Percentiles rank a stretch among this genome's conserved stretches.
These are phyloP conservation scores for Lentinula sp. DNA, from an alignment of 768 basidiomycete species.

Conservation along the genomic window DNA sequence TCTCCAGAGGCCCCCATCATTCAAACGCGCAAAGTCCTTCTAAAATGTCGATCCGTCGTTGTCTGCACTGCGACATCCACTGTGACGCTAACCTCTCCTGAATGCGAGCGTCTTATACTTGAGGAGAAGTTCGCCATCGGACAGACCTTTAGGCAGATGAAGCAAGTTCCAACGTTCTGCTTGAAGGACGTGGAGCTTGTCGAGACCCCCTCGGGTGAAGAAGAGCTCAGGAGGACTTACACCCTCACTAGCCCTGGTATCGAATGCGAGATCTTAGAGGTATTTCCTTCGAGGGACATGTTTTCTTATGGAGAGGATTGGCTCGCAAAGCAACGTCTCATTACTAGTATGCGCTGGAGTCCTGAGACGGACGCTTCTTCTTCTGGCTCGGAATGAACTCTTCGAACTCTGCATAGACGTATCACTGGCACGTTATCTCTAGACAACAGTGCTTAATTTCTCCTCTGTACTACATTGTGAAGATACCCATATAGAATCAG, in stretches of 20 bases:
- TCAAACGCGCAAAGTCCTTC: slow-evolving; percentile 61
- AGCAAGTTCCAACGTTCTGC: slow-evolving; percentile 47
- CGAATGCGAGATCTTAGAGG: slow-evolving; percentile 62
- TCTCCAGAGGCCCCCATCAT: slow-evolving; percentile 46
- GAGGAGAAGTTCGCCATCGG: slow-evolving; percentile 65
- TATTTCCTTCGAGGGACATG: slow-evolving; percentile 65
- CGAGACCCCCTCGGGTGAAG: slow-evolving; percentile 13
- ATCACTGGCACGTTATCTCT: background rate
- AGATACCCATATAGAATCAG: background rate
- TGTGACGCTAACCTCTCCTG: slow-evolving; percentile 52
- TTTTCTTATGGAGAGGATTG: slow-evolving; percentile 50
- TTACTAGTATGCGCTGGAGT: background rate
- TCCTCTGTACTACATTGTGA: background rate
- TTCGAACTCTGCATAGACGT: background rate
- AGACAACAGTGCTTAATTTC: background rate
- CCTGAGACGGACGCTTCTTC: background rate
- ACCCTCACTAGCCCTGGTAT: slow-evolving; percentile 50
- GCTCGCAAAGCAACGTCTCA: slow-evolving; percentile 15
- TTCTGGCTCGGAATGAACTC: background rate
- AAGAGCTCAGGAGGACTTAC: slow-evolving; percentile 49
- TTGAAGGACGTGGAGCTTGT: slow-evolving; percentile 14
- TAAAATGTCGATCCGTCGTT: slow-evolving; percentile 46
- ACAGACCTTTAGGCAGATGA: slow-evolving; percentile 56
- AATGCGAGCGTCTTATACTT: slow-evolving; percentile 58
- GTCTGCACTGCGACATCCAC: slow-evolving; percentile 63